These are phyloP conservation scores for Lecanicillium sp. DNA, from an alignment of 2,329 filamentous ascomycete genomes.

Conservation along the genomic window DNA sequence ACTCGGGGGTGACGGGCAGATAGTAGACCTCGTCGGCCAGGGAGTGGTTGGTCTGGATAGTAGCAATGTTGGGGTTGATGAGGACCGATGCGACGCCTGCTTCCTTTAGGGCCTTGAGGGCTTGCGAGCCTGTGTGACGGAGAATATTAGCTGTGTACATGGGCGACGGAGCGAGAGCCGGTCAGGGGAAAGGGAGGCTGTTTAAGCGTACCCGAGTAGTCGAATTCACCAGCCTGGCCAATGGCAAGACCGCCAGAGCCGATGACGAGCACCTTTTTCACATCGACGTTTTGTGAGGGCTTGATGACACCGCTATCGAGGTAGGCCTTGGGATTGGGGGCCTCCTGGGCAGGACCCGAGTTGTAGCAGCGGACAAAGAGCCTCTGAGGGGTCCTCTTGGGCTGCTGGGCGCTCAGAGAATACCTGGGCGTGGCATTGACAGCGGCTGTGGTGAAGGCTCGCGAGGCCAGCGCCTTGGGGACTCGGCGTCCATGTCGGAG, in stretches of 20 bases:
- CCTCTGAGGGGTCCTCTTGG: slow-evolving; percentile 41
- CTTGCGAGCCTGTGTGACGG: slow-evolving; percentile 69
- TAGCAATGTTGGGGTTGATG: slow-evolving; percentile 97
- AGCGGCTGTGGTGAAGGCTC: slow-evolving; percentile 34
- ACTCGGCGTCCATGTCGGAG: slow-evolving; percentile 47
- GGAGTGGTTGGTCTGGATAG: slow-evolving; percentile 94
- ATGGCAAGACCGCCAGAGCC: slow-evolving; percentile 92
- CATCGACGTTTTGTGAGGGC: slow-evolving; percentile 70
- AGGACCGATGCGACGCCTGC: slow-evolving; percentile 85
- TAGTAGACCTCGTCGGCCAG: slow-evolving; percentile 98
- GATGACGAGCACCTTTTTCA: slow-evolving; percentile 96
- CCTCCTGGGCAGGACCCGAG: slow-evolving; percentile 49
- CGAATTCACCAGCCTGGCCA: slow-evolving; percentile 96
- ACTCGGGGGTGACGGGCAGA: slow-evolving; percentile 93
- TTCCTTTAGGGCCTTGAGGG: slow-evolving; percentile 93
- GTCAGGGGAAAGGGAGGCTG: slow-evolving; percentile 5
- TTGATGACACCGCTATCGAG: slow-evolving; percentile 82
- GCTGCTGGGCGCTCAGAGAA: slow-evolving; percentile 21
- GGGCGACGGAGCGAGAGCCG: slow-evolving; percentile 1
- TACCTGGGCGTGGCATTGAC: slow-evolving; percentile 24
- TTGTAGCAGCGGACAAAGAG: slow-evolving; percentile 34
- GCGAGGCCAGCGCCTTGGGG: slow-evolving; percentile 34
- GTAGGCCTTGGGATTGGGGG: slow-evolving; percentile 79
- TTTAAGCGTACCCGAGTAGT: slow-evolving; percentile 91
- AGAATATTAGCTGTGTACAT: not conserved